phyloP scores from a whole-genome alignment of 2,329 filamentous ascomycete species.

The Pseudopithomyces maydicus region DNA sequence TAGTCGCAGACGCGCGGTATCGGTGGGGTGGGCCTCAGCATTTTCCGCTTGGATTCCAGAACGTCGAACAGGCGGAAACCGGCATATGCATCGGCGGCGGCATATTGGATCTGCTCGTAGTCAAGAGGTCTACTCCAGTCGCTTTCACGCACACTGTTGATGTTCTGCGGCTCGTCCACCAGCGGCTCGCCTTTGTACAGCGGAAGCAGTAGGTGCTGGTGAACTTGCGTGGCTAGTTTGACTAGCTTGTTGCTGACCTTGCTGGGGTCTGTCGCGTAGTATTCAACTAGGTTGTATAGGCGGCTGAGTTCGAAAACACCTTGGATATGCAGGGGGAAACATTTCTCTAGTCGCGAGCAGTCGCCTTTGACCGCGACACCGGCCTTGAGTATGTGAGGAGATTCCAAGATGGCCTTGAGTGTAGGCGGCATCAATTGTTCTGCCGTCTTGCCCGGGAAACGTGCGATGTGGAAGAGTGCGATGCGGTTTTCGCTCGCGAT shows the following conservation, averaged over 20 bases:
- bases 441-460: slow-evolving; percentile 40
- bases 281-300: slow-evolving; percentile 73
- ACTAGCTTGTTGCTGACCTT: slow-evolving; percentile 63
- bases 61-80: slow-evolving; percentile 75
- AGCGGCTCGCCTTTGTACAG: slow-evolving; percentile 72
- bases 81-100: slow-evolving; percentile 85
- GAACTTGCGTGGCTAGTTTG: slow-evolving; percentile 70
- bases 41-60: slow-evolving; percentile 70
- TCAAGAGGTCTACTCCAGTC: slow-evolving; percentile 72
- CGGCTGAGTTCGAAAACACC: slow-evolving; percentile 84
- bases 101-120: slow-evolving; percentile 70
- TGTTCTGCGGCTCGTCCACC: slow-evolving; percentile 17
- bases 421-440: slow-evolving; percentile 70
- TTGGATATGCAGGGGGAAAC: slow-evolving; percentile 63
- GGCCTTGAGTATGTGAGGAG: slow-evolving; percentile 70
- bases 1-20: slow-evolving; percentile 72
- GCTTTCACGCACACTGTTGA: slow-evolving; percentile 66
- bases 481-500: slow-evolving; percentile 78
- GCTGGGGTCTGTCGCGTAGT: slow-evolving; percentile 59
- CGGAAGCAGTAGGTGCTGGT: slow-evolving; percentile 74
- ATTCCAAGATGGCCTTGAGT: slow-evolving; percentile 74
- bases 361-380: slow-evolving; percentile 75
- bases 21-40: slow-evolving; percentile 72
- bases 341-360: slow-evolving; percentile 65
- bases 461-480: slow-evolving; percentile 78